phyloP scores from a whole-genome alignment of 805 yeast species.

The Saccharomyces eubayanus region DNA sequence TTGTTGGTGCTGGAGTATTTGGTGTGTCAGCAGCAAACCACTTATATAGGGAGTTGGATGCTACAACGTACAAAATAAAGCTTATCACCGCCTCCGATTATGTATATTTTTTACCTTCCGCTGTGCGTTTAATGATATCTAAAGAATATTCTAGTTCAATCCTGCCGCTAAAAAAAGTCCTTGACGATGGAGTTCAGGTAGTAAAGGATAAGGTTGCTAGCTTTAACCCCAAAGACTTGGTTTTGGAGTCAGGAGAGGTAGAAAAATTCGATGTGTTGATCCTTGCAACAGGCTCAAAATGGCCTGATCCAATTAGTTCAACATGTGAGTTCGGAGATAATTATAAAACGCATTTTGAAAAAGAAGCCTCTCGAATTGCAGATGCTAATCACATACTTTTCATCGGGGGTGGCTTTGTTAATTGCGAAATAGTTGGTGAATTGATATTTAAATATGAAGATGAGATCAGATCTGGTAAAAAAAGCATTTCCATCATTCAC shows the following conservation, averaged over 20 bases:
- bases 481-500: constrained; percentile 22
- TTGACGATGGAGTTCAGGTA: constrained; percentile 16
- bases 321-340: constrained; percentile 10
- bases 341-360: constrained; percentile 9
- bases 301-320: constrained; percentile 24
- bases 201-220: constrained; percentile 14
- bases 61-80: constrained; percentile 6
- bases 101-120: constrained; percentile 7
- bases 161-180: constrained; percentile 12
- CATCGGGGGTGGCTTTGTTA: constrained; percentile 31
- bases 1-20: constrained; percentile 20
- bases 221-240: constrained; percentile 14
- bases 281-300: constrained; percentile 27
- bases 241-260: constrained; percentile 6
- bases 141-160: constrained; percentile 13
- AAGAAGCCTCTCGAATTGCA: constrained; percentile 9
- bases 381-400: constrained; percentile 23
- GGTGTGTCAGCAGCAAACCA: constrained; percentile 18
- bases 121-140: constrained; percentile 15
- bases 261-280: constrained; percentile 21
- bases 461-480: constrained; percentile 10
- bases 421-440: constrained; percentile 30
- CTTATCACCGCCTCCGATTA: constrained; percentile 12
- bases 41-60: constrained; percentile 4
- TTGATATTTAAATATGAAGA: constrained; percentile 15